Base-by-base conservation (phyloP, 208 protist species). In the Trypanosoma cruzi region DNA sequence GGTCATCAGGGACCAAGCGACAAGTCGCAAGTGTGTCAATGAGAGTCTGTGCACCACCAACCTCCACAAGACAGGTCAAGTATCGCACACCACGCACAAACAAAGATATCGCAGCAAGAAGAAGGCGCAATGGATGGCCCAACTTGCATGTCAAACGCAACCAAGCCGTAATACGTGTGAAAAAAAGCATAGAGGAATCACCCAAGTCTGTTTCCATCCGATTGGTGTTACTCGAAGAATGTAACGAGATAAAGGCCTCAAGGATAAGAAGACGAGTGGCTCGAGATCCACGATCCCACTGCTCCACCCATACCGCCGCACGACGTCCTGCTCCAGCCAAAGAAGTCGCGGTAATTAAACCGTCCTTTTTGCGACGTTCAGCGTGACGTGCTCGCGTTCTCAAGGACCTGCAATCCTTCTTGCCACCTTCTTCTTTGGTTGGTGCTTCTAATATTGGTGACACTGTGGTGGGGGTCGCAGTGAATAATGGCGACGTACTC, bases 111-210 rank as follows among this genome's bases (percentile, higher is more conserved):
- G 84, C 59, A 62, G 71, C 56, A 24, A 97, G 44, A 34, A 91
- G 66, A 53, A 80, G 66, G 32, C 86, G 71, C 50, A 97, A 62
- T 48, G 71, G 24, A 14, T 56, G 44, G 34, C 49, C 46, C 3
- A 83, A 53, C 28, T 75, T 79, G 68, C 91, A 97, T 31, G 81
- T 89, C 48, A 97, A 68, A 46, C 82, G 81, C 63, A 94, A 80
- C 86, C 88, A 95, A 20, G 92, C 83, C 0, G 89, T 95, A 29
- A 97, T 63, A 10, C 89, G 86, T 1, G 88, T 88, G 42, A 97
- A 89, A 32, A 94, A 70, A 36, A 97, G 80, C 59, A 90, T 82
- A 13, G 88, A 84, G 10, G 82, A 84, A 63, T 88, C 79, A 32
- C 92, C 92, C 22, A 97, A 64, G 64, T 95, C 86, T 4, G 60